Conservation (phyloP, 108 stramenopile species). For the Bacterosira constricta region DNA sequence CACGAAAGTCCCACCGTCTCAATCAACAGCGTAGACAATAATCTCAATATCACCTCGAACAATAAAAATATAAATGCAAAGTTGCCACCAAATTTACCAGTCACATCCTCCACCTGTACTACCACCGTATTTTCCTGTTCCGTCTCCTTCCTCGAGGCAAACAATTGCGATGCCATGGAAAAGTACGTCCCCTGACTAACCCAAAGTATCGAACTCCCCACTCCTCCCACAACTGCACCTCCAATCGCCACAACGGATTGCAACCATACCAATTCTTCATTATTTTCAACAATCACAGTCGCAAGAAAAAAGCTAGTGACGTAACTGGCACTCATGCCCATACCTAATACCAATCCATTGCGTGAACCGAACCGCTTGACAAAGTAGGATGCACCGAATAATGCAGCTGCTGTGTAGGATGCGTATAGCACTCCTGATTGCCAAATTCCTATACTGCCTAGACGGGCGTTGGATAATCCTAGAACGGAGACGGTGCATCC, state of each 20-base stretch:
- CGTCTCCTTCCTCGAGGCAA: conserved; percentile 33
- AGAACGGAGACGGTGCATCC: conserved; percentile 63
- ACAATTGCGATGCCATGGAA: conserved; percentile 54
- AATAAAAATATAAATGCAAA: conserved; percentile 80
- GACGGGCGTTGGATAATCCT: conserved; percentile 60
- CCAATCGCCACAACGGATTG: conserved; percentile 36
- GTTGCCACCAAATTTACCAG: conserved; percentile 62
- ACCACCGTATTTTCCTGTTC: neutral
- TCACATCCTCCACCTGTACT: conserved; percentile 37
- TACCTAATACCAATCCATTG: conserved; percentile 62
- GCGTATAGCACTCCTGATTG: conserved; percentile 61
- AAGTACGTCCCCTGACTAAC: conserved; percentile 85
- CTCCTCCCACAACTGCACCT: conserved; percentile 75
- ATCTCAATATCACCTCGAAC: conserved; percentile 65
- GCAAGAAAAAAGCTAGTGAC: conserved; percentile 60
- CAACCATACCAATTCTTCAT: neutral
- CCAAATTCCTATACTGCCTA: conserved; percentile 62
- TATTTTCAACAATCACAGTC: neutral
- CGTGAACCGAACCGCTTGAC: conserved; percentile 62
- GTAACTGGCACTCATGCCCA: conserved; percentile 72
- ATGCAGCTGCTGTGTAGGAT: conserved; percentile 68
- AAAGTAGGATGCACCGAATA: conserved; percentile 63
- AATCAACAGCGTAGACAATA: conserved; percentile 65
- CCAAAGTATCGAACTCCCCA: conserved; percentile 83
- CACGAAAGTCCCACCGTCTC: conserved; percentile 38